Percentiles rank a stretch among this genome's conserved stretches.
Evolutionary conservation across 2,329 filamentous ascomycete genomes (phyloP).

Genomic region (Hypoxylon sp.): DNA sequence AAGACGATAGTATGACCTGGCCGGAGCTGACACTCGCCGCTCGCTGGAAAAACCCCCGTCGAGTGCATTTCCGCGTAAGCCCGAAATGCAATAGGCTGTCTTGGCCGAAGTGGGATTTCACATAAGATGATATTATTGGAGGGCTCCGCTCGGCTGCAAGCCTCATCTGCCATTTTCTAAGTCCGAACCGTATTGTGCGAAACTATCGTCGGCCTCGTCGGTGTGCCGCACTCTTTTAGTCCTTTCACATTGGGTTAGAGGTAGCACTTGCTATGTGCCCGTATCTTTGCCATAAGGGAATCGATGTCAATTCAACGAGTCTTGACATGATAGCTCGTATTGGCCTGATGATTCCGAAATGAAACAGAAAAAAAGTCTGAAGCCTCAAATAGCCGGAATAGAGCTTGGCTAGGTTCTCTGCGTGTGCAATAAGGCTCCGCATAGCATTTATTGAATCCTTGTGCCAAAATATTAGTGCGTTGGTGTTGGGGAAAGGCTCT

Average conservation of each 20-base stretch:
- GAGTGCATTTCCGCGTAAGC: conserved; percentile 39
- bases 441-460: conserved; percentile 43
- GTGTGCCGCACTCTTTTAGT: conserved; percentile 19
- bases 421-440: conserved; percentile 39
- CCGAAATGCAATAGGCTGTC: conserved; percentile 36
- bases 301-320: conserved; percentile 5
- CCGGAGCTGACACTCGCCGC: conserved; percentile 21
- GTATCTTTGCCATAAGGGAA: conserved; percentile 12
- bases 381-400: conserved; percentile 43
- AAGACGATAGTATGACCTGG: conserved; percentile 27
- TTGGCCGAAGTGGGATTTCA: conserved; percentile 32
- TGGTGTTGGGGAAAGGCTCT: conserved; percentile 31
- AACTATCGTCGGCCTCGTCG: conserved; percentile 31
- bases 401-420: conserved; percentile 35
- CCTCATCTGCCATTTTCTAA: conserved; percentile 36
- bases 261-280: conserved; percentile 5
- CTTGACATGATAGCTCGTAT: conserved; percentile 29
- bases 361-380: conserved; percentile 20
- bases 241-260: conserved; percentile 13
- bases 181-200: conserved; percentile 31
- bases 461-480: conserved; percentile 34
- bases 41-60: conserved; percentile 33
- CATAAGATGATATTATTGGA: conserved; percentile 34
- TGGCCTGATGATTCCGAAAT: conserved; percentile 34
- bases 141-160: conserved; percentile 34